Base-by-base conservation (phyloP, 2,329 filamentous ascomycete genomes). In the Fusarium sp. region DNA sequence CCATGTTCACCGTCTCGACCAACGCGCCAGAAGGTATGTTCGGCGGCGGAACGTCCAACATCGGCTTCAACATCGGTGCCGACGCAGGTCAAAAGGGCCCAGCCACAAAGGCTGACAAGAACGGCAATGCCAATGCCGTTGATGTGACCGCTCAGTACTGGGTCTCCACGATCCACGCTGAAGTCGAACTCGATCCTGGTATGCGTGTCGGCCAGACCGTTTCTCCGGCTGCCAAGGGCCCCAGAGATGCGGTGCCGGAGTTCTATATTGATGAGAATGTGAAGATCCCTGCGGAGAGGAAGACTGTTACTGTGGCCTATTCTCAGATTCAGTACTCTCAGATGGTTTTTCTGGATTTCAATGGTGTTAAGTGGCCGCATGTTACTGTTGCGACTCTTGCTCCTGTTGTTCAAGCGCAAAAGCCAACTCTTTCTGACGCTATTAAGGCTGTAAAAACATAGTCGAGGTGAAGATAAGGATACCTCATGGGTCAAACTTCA, bases 281-380 rank as follows among this genome's bases (percentile, higher is more conserved):
- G 9, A 16, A 14, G 6, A 54, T 54, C 16, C 51, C 41, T 4
- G 31, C 42, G 4, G 9, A 3, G 12, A 34, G 13, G 7, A 37
- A 46, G 18, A 55, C 41, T n/a, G 18, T 46, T 7, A 19, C 16
- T 1, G n/a, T 57, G 3, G 26, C 28, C 4, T 57, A 57, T 8
- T 30, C 25, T 8, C 54, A 57, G 45, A 57, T 57, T 8, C 54
- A 57, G 19, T 57, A 57, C 6, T 57, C 54, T 7, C 54, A 57
- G 46, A 57, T 21, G n/a, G 54, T 52, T 2, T 34, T 52, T n/a
- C n/a, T 57, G 4, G 45, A 57, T 9, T 57, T 57, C 6, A 42
- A 52, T 2, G 54, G 54, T 7, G 16, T 57, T 3, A 52, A 21
- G n/a, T 57, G 54, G 54, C 54, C 54, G 4, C 53, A 56, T 21